These are phyloP conservation scores for Fennellomyces sp. DNA, from an alignment of 371 early-diverging fungal genomes.

Conservation along the genomic window DNA sequence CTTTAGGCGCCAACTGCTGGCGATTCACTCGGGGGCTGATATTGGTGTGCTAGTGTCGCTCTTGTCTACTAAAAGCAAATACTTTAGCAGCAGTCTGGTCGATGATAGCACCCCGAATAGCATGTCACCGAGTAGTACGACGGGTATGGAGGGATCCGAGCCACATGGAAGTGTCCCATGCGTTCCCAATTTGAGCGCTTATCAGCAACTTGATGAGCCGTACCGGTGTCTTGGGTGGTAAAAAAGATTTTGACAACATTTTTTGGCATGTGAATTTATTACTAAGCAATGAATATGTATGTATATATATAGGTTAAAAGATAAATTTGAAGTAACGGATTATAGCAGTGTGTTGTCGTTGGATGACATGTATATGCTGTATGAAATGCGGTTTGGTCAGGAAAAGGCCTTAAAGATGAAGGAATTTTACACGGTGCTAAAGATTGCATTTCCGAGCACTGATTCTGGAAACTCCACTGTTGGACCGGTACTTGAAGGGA, in stretches of 20 bases:
- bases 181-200: conserved; percentile 40
- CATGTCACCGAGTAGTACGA: conserved; percentile 5
- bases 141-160: not conserved
- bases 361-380: conserved; percentile 47
- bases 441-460: conserved; percentile 39
- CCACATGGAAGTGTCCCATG: conserved; percentile 23
- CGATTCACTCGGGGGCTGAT: conserved; percentile 45
- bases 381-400: conserved; percentile 49
- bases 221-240: conserved; percentile 55
- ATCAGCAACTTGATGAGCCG: conserved; percentile 47
- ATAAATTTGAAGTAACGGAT: conserved; percentile 48
- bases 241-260: no score
- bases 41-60: conserved; percentile 52
- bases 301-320: conserved; percentile 36
- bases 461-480: not conserved
- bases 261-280: no score
- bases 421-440: conserved; percentile 45
- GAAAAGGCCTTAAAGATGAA: conserved; percentile 48
- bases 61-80: conserved; percentile 42
- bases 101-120: conserved; percentile 23
- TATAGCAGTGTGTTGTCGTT: conserved; percentile 36
- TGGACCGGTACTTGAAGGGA: conserved; percentile 33
- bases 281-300: no score
- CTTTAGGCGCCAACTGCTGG: conserved; percentile 45
- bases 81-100: conserved; percentile 29